Evolutionary conservation across 345 rosid genomes (phyloP).

Genomic region (Brassica carinata): DNA sequence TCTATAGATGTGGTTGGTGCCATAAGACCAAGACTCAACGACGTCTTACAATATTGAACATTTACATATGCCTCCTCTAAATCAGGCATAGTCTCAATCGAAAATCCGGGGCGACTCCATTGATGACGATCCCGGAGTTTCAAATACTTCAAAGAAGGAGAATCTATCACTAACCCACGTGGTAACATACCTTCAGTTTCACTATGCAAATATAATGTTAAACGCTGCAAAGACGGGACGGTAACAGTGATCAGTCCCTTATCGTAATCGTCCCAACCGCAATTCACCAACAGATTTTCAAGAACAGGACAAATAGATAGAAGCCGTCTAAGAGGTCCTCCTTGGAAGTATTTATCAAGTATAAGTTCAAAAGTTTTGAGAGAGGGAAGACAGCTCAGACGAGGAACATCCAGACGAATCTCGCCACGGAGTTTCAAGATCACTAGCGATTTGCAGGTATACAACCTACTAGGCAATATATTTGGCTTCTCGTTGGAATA

Average conservation of each 20-base stretch:
- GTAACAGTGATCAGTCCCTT: not conserved
- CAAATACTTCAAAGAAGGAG: not conserved
- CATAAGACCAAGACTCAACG: no score
- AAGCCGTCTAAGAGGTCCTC: not conserved
- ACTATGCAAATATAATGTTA: not conserved
- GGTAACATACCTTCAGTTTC: no score
- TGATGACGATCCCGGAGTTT: not conserved
- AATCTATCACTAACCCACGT: not conserved
- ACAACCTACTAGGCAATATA: not conserved
- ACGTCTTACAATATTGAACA: not conserved
- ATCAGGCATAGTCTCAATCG: not conserved
- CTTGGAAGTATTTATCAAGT: not conserved
- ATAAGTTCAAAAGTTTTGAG: not conserved
- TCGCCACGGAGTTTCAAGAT: not conserved
- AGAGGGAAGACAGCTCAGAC: not conserved
- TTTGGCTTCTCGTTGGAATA: not conserved
- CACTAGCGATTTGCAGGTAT: not conserved
- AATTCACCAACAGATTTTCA: not conserved
- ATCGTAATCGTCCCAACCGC: not conserved
- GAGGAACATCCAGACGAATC: not conserved
- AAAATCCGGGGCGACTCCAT: not conserved
- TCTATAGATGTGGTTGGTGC: no score
- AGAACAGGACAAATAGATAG: not conserved
- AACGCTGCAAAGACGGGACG: not conserved
- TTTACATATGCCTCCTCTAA: constrained; percentile 1